Conservation (phyloP, 495 filamentous ascomycete species). For the Penicillium ucsense region DNA sequence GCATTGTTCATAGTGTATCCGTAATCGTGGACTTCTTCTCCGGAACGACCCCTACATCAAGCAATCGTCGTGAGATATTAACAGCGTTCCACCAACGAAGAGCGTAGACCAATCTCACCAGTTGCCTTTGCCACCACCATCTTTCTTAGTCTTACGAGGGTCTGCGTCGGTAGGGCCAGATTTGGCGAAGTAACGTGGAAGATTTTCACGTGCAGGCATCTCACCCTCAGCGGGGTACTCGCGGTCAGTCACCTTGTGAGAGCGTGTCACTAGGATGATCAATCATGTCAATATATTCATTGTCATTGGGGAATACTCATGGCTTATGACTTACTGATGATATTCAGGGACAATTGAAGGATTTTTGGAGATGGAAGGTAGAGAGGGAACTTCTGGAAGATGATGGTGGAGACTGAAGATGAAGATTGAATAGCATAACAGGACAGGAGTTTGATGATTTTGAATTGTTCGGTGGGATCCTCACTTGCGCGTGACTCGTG, state of each 20-base stretch:
- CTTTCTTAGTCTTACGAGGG: conserved; percentile 93
- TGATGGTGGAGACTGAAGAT: neutral
- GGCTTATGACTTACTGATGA: conserved; percentile 2
- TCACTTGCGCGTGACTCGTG: conserved; percentile 10
- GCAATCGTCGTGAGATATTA: neutral
- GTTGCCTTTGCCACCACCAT: conserved; percentile 85
- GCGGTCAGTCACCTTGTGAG: conserved; percentile 85
- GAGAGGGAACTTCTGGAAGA: neutral
- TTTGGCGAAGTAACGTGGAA: conserved; percentile 91
- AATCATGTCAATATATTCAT: neutral
- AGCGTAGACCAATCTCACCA: conserved; percentile 52
- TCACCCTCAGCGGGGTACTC: conserved; percentile 66
- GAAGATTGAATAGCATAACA: neutral
- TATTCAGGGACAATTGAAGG: neutral
- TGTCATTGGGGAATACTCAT: neutral
- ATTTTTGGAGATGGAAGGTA: neutral
- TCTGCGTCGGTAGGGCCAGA: conserved; percentile 68
- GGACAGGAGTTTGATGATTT: neutral
- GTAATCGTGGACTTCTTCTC: conserved; percentile 74
- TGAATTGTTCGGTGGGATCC: neutral
- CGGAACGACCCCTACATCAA: conserved; percentile 60
- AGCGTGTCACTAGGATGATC: conserved; percentile 67
- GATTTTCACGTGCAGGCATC: conserved; percentile 52
- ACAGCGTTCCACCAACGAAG: neutral
- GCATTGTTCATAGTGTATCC: conserved; percentile 73